These are phyloP conservation scores for Aspergillus sclerotioniger DNA, from an alignment of 495 filamentous ascomycete genomes.

Conservation along the genomic window DNA sequence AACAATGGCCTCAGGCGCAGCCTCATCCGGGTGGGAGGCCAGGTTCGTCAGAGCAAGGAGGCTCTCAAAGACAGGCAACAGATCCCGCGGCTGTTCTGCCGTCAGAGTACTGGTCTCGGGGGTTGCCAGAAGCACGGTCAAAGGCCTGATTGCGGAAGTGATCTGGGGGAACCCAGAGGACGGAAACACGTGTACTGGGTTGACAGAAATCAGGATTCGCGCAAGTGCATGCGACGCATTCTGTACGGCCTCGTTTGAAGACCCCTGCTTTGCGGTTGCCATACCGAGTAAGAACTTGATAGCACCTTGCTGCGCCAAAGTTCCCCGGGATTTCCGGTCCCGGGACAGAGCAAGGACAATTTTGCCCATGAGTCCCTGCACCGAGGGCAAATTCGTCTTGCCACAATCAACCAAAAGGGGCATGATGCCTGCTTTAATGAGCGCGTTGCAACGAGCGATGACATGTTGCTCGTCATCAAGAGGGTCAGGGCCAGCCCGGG, in stretches of 20 bases:
- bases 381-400: constrained; percentile 63
- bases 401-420: constrained; percentile 68
- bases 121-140: constrained; percentile 65
- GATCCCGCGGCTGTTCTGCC: constrained; percentile 64
- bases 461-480: constrained; percentile 74
- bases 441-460: constrained; percentile 66
- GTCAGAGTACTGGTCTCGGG: constrained; percentile 41
- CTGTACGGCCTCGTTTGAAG: constrained; percentile 47
- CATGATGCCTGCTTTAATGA: constrained; percentile 75
- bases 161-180: constrained; percentile 68
- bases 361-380: constrained; percentile 62
- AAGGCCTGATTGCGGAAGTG: constrained; percentile 73
- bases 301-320: constrained; percentile 85
- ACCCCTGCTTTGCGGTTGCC: constrained; percentile 55
- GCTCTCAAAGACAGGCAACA: constrained; percentile 87
- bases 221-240: constrained; percentile 82
- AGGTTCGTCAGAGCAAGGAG: constrained; percentile 92
- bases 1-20: constrained; percentile 68
- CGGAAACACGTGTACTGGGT: constrained; percentile 83
- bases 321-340: constrained; percentile 66
- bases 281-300: constrained; percentile 77
- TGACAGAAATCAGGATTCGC: constrained; percentile 85
- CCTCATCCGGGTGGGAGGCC: constrained; percentile 69
- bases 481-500: constrained; percentile 55
- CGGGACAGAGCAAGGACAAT: constrained; percentile 77